Evolutionary conservation across 768 basidiomycete species (phyloP), one percentile per base, ranked within the genome.

Genomic region (Amanita rubescens): DNA sequence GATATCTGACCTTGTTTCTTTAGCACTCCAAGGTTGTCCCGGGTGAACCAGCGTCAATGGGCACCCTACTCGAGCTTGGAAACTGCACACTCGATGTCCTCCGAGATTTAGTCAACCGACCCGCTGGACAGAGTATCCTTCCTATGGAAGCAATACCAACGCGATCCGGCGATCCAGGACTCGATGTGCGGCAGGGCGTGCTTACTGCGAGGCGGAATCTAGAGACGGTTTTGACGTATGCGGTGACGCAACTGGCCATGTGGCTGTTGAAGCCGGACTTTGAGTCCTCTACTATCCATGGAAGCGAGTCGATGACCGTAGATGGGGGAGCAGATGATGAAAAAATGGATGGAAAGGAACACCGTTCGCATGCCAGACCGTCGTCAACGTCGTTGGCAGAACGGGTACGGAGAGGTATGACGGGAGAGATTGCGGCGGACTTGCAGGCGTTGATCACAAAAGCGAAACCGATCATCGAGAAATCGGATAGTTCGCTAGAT

Each of bases 21-120:
- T 58, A 95, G 92, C 88, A 90, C 63, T 86, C 89, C 3, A 94
- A 91, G 60, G 84, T 92, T 4, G 85, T 91, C 2, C 74, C 87
- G 0, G 82, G 84, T 12, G 92, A 94, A 59, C 84, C 87, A 6
- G 81, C 91, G 0, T 93, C 92, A 0, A 69, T 93, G 50, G 92
- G 93, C 15, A 94, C 93, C 0, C 68, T 95, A 6, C 76, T 93
- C n/a, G 92, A 94, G 68, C 70, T 94, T 3, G 88, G 82, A 1
- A 89, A 86, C 53, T 82, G 81, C 55, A 82, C 85, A 0, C 71
- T 89, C 33, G 91, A 93, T 57, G 75, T 88, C 15, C 72, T 93
- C 37, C 76, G 81, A 7, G 78, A 82, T 51, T 79, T 91, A 30
- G 76, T 81, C 37, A 77, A 77, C 53, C 75, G 79, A 20, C 84